A percentile compares a stretch with the other conserved stretches of the same genome.
These are phyloP conservation scores for Pisolithus microcarpus DNA, from an alignment of 768 basidiomycete genomes.

Conservation along the genomic window DNA sequence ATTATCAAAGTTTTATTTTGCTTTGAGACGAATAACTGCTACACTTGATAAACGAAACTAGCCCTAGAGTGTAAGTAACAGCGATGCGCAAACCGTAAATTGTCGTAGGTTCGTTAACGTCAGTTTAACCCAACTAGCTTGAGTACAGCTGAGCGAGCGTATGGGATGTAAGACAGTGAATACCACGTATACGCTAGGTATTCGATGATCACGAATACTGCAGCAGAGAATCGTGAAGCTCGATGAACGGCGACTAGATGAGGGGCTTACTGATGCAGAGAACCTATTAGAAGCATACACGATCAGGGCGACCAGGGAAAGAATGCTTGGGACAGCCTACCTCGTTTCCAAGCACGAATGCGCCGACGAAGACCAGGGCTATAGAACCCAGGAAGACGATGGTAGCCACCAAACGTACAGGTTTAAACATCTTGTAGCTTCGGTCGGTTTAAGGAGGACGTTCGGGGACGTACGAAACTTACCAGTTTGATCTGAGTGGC, in stretches of 20 bases:
- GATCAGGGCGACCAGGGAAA: not conserved
- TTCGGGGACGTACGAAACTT: constrained; percentile 2
- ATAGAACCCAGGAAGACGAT: constrained; percentile 74
- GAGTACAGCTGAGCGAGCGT: constrained; percentile 69
- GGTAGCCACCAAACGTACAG: constrained; percentile 77
- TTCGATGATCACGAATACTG: constrained; percentile 88
- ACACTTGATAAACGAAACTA: too few relatives aligned
- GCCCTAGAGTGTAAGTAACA: not conserved
- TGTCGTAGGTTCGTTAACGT: constrained; percentile 6
- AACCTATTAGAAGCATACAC: constrained; percentile 32
- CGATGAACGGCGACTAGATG: not conserved
- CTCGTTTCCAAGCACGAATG: constrained; percentile 67
- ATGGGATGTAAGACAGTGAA: constrained; percentile 83
- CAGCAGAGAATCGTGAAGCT: not conserved
- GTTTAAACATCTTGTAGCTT: constrained; percentile 80
- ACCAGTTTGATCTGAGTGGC: constrained; percentile 76
- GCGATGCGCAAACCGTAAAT: not conserved
- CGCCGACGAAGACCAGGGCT: constrained; percentile 76
- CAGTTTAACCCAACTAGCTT: constrained; percentile 49
- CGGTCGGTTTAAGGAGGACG: not conserved
- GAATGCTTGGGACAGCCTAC: constrained; percentile 33
- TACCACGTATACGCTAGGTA: constrained; percentile 93
- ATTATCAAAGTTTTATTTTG: too few relatives aligned
- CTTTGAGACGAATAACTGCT: too few relatives aligned
- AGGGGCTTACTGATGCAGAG: constrained; percentile 53